phyloP scores from a whole-genome alignment of 208 protist species.

The Leishmania guyanensis region DNA sequence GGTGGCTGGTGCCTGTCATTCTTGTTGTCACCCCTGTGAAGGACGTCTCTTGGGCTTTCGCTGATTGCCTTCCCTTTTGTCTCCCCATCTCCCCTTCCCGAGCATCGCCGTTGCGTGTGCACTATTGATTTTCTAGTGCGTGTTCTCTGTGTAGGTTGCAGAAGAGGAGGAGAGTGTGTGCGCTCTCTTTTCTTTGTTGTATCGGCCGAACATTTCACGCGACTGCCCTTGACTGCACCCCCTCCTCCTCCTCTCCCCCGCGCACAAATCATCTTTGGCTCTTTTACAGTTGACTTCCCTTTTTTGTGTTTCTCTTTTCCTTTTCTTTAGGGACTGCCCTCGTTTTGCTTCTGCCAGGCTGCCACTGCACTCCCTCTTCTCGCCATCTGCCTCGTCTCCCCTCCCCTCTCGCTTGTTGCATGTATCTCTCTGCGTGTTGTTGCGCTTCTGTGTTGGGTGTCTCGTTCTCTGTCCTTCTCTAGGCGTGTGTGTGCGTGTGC shows the following conservation, averaged over 20 bases:
- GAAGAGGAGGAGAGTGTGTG: neutral
- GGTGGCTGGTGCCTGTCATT: neutral
- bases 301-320: neutral
- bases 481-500: neutral
- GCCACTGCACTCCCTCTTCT: neutral
- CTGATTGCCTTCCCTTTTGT: neutral
- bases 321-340: neutral
- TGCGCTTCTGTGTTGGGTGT: neutral
- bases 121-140: neutral
- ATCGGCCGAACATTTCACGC: slow-evolving; percentile 12
- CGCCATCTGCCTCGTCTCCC: neutral
- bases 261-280: slow-evolving; percentile 1
- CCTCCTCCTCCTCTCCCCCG: neutral
- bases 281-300: neutral
- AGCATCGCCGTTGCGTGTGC: neutral
- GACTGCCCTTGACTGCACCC: neutral
- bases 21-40: neutral
- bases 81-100: slow-evolving; percentile 3
- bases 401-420: neutral
- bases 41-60: neutral
- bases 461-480: neutral
- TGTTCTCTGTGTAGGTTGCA: neutral
- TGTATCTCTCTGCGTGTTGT: neutral
- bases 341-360: neutral
- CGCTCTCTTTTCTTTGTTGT: neutral